Evolutionary conservation across 139 green algal species (phyloP).

Genomic region (Klebsormidium nitens): DNA sequence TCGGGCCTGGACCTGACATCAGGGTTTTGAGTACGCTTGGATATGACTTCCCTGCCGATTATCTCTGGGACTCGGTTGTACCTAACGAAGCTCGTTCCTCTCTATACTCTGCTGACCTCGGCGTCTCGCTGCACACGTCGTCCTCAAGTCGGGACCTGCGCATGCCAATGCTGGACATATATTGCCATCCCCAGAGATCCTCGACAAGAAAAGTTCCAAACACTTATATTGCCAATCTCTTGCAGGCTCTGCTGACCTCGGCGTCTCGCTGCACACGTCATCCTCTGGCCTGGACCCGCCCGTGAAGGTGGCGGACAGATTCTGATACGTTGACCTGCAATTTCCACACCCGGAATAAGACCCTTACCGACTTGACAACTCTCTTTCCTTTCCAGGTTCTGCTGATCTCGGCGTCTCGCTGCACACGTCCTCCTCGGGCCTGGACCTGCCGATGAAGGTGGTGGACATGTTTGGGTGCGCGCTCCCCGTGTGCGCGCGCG

Average conservation of each 20-base stretch:
- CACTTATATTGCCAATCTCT: too few relatives aligned
- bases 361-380: too few relatives aligned
- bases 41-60: too few relatives aligned
- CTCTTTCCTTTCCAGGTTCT: too few relatives aligned
- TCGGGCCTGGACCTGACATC: constrained; percentile 87
- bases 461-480: constrained; percentile 96
- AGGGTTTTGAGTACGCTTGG: too few relatives aligned
- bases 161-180: constrained; percentile 98
- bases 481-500: constrained; percentile 76
- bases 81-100: too few relatives aligned
- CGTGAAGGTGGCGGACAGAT: constrained; percentile 98
- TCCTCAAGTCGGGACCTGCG: constrained; percentile 84
- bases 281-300: constrained; percentile 84
- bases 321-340: constrained; percentile 83
- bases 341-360: too few relatives aligned
- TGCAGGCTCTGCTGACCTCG: constrained; percentile 75
- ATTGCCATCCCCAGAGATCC: too few relatives aligned
- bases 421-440: constrained; percentile 79
- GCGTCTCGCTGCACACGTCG: constrained; percentile 82
- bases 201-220: too few relatives aligned
- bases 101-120: too few relatives aligned
- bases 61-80: too few relatives aligned
- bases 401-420: constrained; percentile 88
- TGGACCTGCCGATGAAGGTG: constrained; percentile 97
- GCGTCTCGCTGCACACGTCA: constrained; percentile 81